phyloP scores from a whole-genome alignment of 179 eudicot species.

The Silene coronaria region DNA sequence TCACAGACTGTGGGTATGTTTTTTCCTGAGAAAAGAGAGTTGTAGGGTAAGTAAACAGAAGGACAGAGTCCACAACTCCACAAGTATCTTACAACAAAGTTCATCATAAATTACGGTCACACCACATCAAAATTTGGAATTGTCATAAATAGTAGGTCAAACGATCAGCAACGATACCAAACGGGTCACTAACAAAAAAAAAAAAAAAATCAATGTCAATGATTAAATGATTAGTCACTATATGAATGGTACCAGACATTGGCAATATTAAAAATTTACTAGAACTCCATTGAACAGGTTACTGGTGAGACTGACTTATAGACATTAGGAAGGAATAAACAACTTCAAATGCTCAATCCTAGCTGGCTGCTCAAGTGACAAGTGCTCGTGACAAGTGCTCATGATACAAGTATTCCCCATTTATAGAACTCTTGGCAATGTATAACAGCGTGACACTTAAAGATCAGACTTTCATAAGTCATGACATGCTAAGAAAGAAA shows the following conservation, averaged over 20 bases:
- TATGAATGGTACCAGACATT: background rate
- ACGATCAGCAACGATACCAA: background rate
- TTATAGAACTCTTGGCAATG: background rate
- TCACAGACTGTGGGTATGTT: background rate
- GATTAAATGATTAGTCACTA: no score
- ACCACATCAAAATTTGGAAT: background rate
- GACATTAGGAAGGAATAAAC: background rate
- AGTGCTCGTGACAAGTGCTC: no score
- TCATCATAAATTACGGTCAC: background rate
- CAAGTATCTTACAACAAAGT: background rate
- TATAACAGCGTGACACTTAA: background rate
- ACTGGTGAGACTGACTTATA: no score
- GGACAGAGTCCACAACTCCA: background rate
- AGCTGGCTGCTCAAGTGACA: no score
- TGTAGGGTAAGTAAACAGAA: background rate
- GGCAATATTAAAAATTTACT: no score
- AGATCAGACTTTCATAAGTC: background rate
- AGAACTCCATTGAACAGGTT: no score
- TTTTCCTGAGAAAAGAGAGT: constrained; percentile 5
- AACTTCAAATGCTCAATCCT: background rate
- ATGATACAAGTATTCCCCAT: background rate
- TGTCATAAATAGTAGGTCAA: background rate
- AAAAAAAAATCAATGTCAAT: background rate
- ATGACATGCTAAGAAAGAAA: no score
- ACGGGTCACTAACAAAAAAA: background rate